Evolutionary conservation across 257 asterid species (phyloP), one percentile per base, ranked within the genome.

Genomic region (Scutellaria minor): DNA sequence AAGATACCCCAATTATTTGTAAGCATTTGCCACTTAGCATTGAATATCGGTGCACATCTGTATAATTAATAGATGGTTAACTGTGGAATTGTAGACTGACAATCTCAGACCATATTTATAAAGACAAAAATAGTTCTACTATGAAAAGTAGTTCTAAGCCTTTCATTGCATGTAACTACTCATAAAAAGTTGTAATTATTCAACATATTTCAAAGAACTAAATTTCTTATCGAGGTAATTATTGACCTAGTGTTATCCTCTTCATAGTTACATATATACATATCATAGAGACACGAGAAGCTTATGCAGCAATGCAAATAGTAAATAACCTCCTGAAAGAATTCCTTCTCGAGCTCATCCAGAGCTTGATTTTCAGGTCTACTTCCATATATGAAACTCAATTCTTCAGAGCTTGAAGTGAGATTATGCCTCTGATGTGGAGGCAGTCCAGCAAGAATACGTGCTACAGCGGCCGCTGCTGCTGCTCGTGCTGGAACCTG

Each of bases 401-500:
- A 75, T 80, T 88, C 96, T 73, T 87, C 94, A 6, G 98, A 92
- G 84, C 94, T 95, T 70, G 95, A 87, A 51, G 92, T 79, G 41
- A 90, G 81, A 84, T 75, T 84, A 48, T 90, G 86, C 81, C 94
- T 89, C 86, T 92, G 96, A 81, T 92, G 92, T 20, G 99, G 95
- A 64, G 99, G 97, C 64, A 92, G 81, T 70, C 91, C 95, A 61
- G 97, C 97, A 85, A 92, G 90, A 79, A 83, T 91, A 66, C 99
- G 96, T 54, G 98, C 99, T 68, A 90, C 96, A 64, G 94, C 94
- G 41, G 98, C 99, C 8, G 99, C 99, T 0, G 98, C 99, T 41
- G 96, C 99, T 24, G 91, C 99, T 86, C 96, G 95, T 81, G 86
- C 98, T 45, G 99, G 98, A 82, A 95, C 98, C 99, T 95, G 82